Base-by-base conservation (phyloP, 2,329 filamentous ascomycete genomes). In the Ophiostoma ips region DNA sequence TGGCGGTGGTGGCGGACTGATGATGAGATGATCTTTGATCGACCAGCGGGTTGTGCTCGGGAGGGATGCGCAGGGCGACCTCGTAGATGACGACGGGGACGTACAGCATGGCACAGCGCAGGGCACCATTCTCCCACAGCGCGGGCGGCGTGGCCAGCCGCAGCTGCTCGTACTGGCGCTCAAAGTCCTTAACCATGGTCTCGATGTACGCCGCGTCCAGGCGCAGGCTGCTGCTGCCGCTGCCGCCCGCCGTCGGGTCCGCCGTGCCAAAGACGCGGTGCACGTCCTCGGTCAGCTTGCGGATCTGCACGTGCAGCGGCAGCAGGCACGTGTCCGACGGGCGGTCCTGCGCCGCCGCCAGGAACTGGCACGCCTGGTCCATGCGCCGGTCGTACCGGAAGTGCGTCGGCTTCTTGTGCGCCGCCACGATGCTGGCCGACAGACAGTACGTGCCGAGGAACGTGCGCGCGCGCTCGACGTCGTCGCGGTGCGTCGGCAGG, bases 211-310 rank as follows among this genome's bases (percentile, higher is more conserved):
- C 24, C 9, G 33, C 56, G 31, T 58, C 57, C 15, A 58, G 50
- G n/a, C 46, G 31, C 5, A 48, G 21, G 9, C 48, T 52, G 30
- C 28, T 28, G 24, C 24, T 28, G 24, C 24, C 24, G 24, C 24
- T 8, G 8, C 24, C 24, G 8, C 24, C 13, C 40, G 4, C 5
- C 24, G 4, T 43, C 24, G 21, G 33, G 33, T 55, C 51, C n/a
- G 41, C 12, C 19, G 37, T 48, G 35, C 48, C n/a, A 50, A 57
- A 55, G 11, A 53, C 45, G 1, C 53, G 50, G 18, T 55, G 48
- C 0, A 58, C 45, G n/a, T 59, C 55, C 38, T 58, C 56, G 11
- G 49, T 40, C n/a, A 59, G 41, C 43, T 52, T 53, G 38, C 57
- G 54, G 1, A 52, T 28, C n/a, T 54, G 52, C 12, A 59, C 50